These are phyloP conservation scores for Pyrus communis DNA, from an alignment of 306 rosid genomes.

Conservation along the genomic window DNA sequence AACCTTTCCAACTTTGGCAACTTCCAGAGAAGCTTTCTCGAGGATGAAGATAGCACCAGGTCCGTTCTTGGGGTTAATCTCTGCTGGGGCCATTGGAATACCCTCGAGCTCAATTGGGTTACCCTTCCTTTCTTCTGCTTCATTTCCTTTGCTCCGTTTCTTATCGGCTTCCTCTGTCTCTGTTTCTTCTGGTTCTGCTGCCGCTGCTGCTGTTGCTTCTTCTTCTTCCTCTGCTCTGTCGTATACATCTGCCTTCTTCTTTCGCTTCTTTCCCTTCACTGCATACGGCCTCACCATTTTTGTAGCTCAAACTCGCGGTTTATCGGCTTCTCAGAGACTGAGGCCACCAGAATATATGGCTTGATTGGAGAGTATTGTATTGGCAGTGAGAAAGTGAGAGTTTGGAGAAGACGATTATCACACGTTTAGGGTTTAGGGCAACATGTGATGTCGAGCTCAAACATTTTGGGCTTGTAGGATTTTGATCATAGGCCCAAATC, in stretches of 20 bases:
- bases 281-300: slow-evolving; percentile 48
- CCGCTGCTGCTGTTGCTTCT: neutral
- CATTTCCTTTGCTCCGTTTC: neutral
- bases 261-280: slow-evolving; percentile 49
- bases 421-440: neutral
- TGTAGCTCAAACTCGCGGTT: neutral
- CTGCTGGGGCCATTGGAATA: slow-evolving; percentile 37
- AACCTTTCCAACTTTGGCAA: slow-evolving; percentile 91
- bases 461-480: too few relatives aligned
- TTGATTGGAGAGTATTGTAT: neutral
- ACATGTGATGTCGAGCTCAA: too few relatives aligned
- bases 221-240: slow-evolving; percentile 32
- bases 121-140: neutral
- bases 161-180: slow-evolving; percentile 8
- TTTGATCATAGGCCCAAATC: too few relatives aligned
- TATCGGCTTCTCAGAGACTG: neutral
- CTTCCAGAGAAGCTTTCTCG: slow-evolving; percentile 79
- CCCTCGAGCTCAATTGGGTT: slow-evolving; percentile 38
- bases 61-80: slow-evolving; percentile 9
- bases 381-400: too few relatives aligned
- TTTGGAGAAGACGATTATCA: neutral
- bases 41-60: slow-evolving; percentile 61
- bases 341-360: neutral
- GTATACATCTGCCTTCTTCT: slow-evolving; percentile 30
- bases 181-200: neutral